phyloP scores from a whole-genome alignment of 345 rosid genomes.

The Nephelium lappaceum region DNA sequence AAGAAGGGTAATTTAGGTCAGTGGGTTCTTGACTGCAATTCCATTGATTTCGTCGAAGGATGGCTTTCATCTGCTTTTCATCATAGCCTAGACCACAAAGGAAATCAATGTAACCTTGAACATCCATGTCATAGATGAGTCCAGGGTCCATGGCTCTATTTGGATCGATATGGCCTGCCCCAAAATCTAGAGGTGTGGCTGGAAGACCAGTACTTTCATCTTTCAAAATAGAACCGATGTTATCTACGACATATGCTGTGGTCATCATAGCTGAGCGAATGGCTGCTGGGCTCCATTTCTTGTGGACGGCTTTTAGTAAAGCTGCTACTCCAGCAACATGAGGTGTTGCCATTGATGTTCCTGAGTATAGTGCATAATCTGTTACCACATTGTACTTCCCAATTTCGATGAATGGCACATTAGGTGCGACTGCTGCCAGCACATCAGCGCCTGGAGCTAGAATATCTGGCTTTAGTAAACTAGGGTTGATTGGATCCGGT shows the following conservation, averaged over 20 bases:
- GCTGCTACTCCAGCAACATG: conserved; percentile 60
- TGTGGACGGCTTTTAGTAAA: conserved; percentile 46
- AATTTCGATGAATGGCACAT: background rate
- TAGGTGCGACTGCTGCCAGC: conserved; percentile 36
- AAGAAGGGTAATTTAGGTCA: conserved; percentile 40
- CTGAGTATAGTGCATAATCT: conserved; percentile 39
- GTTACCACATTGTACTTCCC: conserved; percentile 33
- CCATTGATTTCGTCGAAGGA: conserved; percentile 36
- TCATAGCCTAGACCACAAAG: conserved; percentile 39
- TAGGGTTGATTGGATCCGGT: conserved; percentile 45
- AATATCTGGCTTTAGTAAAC: conserved; percentile 43
- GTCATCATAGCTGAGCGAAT: conserved; percentile 53
- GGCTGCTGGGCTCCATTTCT: conserved; percentile 43
- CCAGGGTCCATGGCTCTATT: conserved; percentile 51
- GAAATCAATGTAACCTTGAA: conserved; percentile 42
- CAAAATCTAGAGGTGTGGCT: conserved; percentile 46
- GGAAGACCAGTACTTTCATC: conserved; percentile 16
- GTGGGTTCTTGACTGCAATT: conserved; percentile 27
- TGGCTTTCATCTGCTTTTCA: conserved; percentile 34
- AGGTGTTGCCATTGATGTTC: conserved; percentile 59
- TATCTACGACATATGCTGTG: conserved; percentile 41
- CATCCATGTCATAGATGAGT: conserved; percentile 36
- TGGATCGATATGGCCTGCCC: conserved; percentile 42
- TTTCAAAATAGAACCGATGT: conserved; percentile 22
- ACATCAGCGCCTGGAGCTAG: conserved; percentile 49